Percentiles rank a stretch among this genome's conserved stretches.
phyloP scores from a whole-genome alignment of 139 green algal genomes.

The Asterochloris erici region DNA sequence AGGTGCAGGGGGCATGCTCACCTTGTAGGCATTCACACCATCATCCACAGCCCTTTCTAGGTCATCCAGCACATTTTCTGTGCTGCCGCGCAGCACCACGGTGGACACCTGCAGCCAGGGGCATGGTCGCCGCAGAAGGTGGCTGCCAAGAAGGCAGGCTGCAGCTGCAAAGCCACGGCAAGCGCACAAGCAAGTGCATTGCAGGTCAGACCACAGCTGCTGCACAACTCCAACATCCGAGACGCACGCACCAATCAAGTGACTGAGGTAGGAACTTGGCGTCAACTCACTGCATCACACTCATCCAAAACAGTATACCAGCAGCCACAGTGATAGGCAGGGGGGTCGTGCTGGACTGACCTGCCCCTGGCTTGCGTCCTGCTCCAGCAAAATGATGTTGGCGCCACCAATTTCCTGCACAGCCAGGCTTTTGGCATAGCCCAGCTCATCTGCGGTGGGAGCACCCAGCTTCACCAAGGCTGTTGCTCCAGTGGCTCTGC shows the following conservation, averaged over 20 bases:
- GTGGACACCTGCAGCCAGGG: constrained; percentile 58
- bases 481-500: constrained; percentile 80
- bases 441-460: constrained; percentile 74
- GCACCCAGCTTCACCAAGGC: constrained; percentile 70
- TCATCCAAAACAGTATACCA: too few relatives aligned
- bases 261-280: too few relatives aligned
- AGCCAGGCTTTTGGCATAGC: constrained; percentile 62
- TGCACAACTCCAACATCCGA: too few relatives aligned
- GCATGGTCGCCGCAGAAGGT: neutral
- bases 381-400: constrained; percentile 73
- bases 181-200: neutral
- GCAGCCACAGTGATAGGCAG: neutral
- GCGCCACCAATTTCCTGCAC: constrained; percentile 87
- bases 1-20: neutral
- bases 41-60: constrained; percentile 95
- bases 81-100: constrained; percentile 88
- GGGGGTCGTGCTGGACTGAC: neutral
- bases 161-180: neutral
- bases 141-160: neutral
- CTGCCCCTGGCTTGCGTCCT: constrained; percentile 39
- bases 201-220: neutral
- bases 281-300: too few relatives aligned
- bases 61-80: constrained; percentile 91
- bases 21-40: constrained; percentile 95
- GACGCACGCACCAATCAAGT: too few relatives aligned